A percentile compares a stretch with the other conserved stretches of the same genome.
These are phyloP conservation scores for Tetragonia tetragonoides DNA, from an alignment of 148 eudicot genomes.

Conservation along the genomic window DNA sequence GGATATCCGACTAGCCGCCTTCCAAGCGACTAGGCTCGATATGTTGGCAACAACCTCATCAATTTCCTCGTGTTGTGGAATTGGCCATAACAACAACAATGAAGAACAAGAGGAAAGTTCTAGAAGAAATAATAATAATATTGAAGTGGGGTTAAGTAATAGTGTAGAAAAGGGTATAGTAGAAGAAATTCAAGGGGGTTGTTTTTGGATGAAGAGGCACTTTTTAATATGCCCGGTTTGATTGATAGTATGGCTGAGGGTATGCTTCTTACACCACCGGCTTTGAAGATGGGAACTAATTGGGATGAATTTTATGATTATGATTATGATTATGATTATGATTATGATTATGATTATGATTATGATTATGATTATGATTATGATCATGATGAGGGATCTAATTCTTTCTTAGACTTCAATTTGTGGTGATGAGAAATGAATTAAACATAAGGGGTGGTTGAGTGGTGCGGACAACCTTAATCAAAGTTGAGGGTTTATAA, in stretches of 20 bases:
- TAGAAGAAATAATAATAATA: too few relatives aligned
- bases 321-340: too few relatives aligned
- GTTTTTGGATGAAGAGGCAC: constrained; percentile 62
- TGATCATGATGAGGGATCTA: not conserved
- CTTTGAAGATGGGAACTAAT: constrained; percentile 41
- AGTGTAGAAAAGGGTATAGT: not conserved
- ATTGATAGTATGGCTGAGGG: constrained; percentile 79
- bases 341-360: too few relatives aligned
- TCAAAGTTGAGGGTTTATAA: too few relatives aligned
- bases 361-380: constrained; percentile 20
- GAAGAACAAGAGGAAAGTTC: not conserved
- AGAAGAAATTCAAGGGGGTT: constrained; percentile 3
- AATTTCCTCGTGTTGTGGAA: not conserved
- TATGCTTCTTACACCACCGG: constrained; percentile 69
- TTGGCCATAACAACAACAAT: not conserved
- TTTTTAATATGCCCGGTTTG: constrained; percentile 61
- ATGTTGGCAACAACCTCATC: not conserved
- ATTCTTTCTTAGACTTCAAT: constrained; percentile 25
- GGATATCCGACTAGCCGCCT: constrained; percentile 54
- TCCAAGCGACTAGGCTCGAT: constrained; percentile 29
- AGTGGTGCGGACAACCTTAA: too few relatives aligned
- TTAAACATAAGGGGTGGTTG: too few relatives aligned
- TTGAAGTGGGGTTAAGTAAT: not conserved
- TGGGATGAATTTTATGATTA: too few relatives aligned
- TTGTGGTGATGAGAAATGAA: constrained; percentile 48